A percentile compares a stretch with the other conserved stretches of the same genome.
phyloP scores from a whole-genome alignment of 2,329 filamentous ascomycete genomes.

The Trichoderma guizhouense region DNA sequence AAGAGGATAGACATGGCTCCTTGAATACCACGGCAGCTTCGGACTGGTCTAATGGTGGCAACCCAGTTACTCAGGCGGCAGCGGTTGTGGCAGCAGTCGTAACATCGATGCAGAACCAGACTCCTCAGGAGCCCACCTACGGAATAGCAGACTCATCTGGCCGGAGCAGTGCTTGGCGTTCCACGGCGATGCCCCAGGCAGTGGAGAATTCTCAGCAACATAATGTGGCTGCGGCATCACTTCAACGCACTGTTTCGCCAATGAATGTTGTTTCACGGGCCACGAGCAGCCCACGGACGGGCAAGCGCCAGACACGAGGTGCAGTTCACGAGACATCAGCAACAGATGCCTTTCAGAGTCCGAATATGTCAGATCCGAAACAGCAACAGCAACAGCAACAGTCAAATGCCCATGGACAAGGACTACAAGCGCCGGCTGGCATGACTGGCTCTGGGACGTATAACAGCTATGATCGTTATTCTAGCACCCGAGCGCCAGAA shows the following conservation, averaged over 20 bases:
- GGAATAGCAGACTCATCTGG: not conserved
- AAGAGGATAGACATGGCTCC: not conserved
- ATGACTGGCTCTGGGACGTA: constrained; percentile 20
- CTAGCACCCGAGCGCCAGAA: constrained; percentile 13
- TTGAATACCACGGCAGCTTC: not conserved
- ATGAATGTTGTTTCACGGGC: constrained; percentile 27
- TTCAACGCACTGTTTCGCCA: constrained; percentile 33
- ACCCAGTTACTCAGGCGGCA: constrained; percentile 10
- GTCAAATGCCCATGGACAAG: not conserved
- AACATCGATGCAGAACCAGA: constrained; percentile 5
- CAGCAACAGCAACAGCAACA: not conserved
- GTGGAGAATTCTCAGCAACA: constrained; percentile 27
- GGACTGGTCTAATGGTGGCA: constrained; percentile 3
- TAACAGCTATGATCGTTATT: constrained; percentile 23
- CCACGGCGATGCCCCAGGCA: constrained; percentile 16
- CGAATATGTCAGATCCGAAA: not conserved
- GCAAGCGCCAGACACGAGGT: constrained; percentile 32
- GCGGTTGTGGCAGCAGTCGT: constrained; percentile 1
- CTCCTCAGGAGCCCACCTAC: not conserved
- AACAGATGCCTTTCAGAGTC: constrained; percentile 6
- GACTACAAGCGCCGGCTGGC: not conserved
- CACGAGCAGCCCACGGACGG: constrained; percentile 31
- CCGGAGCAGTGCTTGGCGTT: constrained; percentile 1
- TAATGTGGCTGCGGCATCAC: constrained; percentile 17
- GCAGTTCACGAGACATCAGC: constrained; percentile 25